A percentile compares a stretch with the other conserved stretches of the same genome.
These are phyloP conservation scores for Paecilomyces fulvus DNA, from an alignment of 2,329 filamentous ascomycete species.

Conservation along the genomic window DNA sequence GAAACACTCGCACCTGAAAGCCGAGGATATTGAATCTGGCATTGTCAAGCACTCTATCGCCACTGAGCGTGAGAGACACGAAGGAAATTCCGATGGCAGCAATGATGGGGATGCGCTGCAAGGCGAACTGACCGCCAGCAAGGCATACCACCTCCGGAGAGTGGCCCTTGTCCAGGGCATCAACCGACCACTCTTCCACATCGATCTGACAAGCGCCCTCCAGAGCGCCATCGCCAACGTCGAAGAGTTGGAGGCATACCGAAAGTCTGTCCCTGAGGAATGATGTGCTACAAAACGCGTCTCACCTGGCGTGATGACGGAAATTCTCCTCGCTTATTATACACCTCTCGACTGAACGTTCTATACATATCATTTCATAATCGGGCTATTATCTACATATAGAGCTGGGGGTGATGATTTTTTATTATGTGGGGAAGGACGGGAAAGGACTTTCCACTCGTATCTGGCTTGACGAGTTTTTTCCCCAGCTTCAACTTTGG, in stretches of 20 bases:
- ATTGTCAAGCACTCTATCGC: constrained; percentile 20
- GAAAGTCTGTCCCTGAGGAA: not conserved
- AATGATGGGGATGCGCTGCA: constrained; percentile 28
- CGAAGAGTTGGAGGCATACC: constrained; percentile 31
- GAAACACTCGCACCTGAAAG: constrained; percentile 11
- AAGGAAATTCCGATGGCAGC: constrained; percentile 21
- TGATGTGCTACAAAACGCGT: not conserved
- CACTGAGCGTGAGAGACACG: constrained; percentile 22
- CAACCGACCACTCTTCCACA: constrained; percentile 86
- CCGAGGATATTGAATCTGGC: constrained; percentile 25
- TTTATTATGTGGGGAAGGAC: not conserved
- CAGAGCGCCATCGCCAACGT: constrained; percentile 80
- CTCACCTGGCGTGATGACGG: not conserved
- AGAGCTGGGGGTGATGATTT: not conserved
- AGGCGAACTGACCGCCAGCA: constrained; percentile 41
- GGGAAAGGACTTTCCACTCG: not conserved
- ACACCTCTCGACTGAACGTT: too few relatives aligned
- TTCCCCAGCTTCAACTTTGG: not conserved
- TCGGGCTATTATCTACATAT: not conserved
- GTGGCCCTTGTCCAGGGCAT: constrained; percentile 71
- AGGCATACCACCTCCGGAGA: constrained; percentile 34
- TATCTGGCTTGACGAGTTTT: not conserved
- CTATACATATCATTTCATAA: not conserved
- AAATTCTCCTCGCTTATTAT: not conserved
- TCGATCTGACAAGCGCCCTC: constrained; percentile 81